Base-by-base conservation (phyloP, 768 basidiomycete species). In the Boletellus ananiceps region DNA sequence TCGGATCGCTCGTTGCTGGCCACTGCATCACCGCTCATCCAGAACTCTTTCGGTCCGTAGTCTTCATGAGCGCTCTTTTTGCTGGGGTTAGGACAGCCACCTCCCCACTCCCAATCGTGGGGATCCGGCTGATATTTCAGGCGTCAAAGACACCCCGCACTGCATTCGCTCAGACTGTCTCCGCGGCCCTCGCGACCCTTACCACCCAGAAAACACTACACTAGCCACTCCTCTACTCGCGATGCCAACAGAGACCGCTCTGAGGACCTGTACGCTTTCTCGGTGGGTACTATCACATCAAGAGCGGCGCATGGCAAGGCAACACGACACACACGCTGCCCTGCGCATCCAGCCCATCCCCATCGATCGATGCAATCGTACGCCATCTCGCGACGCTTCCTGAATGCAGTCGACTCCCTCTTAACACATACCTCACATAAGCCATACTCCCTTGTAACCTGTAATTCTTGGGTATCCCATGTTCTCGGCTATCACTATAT, bases 61-160 rank as follows among this genome's bases (percentile, higher is more conserved):
- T 83, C 36, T 60, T 82, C 56, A 81, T 83, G 78, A 83, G 81
- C 51, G 71, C 70, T 4, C 81, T 83, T 0, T 84, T 78, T 58
- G 55, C 70, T 4, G 79, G 81, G 0, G 60, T n/a, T 75, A 0
- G 73, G 76, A 37, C 52, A 52, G 18, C 67, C 69, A 44, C 51
- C 27, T 14, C 56, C 48, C 21, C 57, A 21, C 15, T 13, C 41
- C 36, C 53, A 34, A 43, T 34, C 15, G 44, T 47, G 12, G 37
- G 45, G 27, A 49, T 52, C 25, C 31, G 12, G 32, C 34, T 12
- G 45, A 51, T 58, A 55, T 3, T 31, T 14, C 52, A 15, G 16
- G 12, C n/a, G 14, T 41, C 37, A 44, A 18, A 23, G 56, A 35
- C 46, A 46, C 3, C 62, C 32, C 5, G 65, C 33, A 4, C 46